Evolutionary conservation across 768 basidiomycete genomes (phyloP), one percentile per base, ranked within the genome.

Genomic region (Nidula microcarpa): DNA sequence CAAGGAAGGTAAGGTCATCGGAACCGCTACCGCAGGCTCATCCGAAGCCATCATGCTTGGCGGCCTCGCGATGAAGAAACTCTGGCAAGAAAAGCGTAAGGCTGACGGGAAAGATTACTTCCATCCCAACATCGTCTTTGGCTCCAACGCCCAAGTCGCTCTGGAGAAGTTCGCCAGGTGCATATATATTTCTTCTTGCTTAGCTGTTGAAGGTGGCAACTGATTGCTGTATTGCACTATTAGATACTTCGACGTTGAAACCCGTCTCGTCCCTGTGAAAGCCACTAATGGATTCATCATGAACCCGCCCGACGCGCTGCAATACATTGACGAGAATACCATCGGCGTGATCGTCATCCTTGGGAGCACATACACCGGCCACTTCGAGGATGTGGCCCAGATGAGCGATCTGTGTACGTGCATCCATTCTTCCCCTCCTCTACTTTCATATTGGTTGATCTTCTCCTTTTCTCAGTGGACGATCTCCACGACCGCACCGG

Each of bases 41-140:
- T 82, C 77, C 11, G 85, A 87, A 65, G 86, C 84, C 1, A 85
- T 86, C 66, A 82, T 84, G 78, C 80, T 87, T 7, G 84, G 82
- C n/a, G 85, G 84, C 11, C 67, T 87, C 1, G 85, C 86, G 0
- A 71, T 86, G 71, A 88, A 88, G 68, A 79, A 81, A 63, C 69
- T 76, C 30, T 87, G 85, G 86, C 85, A 80, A 75, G 78, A 79
- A 17, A 71, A 71, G 0, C 79, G 85, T 14, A 86, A 85, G 62
- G 74, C 76, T 18, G 81, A 79, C 32, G 78, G 80, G 41, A 79
- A 84, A 57, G 80, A 82, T 46, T 59, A 71, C 47, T 75, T 62
- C 57, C 78, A 84, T 46, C 85, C 84, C 2, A 81, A 81, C 59
- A 74, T 83, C 53, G 74, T 85, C 34, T 80, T 83, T 60, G 80